Evolutionary conservation across 2,329 filamentous ascomycete species (phyloP).

Genomic region (Aspergillus fumigatus): DNA sequence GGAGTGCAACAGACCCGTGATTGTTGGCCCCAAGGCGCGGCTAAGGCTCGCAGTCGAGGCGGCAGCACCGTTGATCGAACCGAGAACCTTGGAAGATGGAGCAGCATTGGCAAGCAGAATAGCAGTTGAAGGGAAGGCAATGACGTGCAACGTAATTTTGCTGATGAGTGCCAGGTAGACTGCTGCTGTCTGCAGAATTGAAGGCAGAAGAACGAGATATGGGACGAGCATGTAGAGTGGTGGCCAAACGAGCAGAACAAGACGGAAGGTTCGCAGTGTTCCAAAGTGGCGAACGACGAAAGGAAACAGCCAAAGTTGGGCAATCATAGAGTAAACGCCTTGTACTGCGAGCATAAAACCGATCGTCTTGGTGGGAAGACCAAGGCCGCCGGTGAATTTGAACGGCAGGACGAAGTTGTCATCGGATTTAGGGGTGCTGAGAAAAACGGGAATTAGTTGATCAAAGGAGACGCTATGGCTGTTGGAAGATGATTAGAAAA

Average conservation of each 20-base stretch:
- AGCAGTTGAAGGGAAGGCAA: constrained; percentile 84
- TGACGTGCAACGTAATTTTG: constrained; percentile 89
- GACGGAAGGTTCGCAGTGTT: constrained; percentile 73
- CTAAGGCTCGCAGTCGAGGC: constrained; percentile 87
- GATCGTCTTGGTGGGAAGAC: constrained; percentile 74
- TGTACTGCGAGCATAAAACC: constrained; percentile 85
- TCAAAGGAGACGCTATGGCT: constrained; percentile 98
- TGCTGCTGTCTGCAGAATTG: constrained; percentile 64
- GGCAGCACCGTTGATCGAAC: constrained; percentile 87
- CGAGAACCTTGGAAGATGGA: constrained; percentile 76
- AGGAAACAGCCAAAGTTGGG: constrained; percentile 80
- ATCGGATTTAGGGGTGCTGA: constrained; percentile 63
- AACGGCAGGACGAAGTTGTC: constrained; percentile 65
- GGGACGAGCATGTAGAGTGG: constrained; percentile 81
- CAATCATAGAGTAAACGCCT: constrained; percentile 82
- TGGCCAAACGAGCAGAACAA: constrained; percentile 78
- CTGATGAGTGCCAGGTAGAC: constrained; percentile 75
- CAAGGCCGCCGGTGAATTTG: constrained; percentile 83
- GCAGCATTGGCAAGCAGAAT: constrained; percentile 88
- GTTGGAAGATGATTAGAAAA: constrained; percentile 39
- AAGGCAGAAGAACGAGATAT: constrained; percentile 80
- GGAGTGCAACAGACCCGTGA: constrained; percentile 81
- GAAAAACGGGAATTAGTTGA: constrained; percentile 85
- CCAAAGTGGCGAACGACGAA: constrained; percentile 70
- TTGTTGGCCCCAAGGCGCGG: constrained; percentile 79